Conservation (phyloP, 495 filamentous ascomycete species). For the Talaromyces borbonicus region DNA sequence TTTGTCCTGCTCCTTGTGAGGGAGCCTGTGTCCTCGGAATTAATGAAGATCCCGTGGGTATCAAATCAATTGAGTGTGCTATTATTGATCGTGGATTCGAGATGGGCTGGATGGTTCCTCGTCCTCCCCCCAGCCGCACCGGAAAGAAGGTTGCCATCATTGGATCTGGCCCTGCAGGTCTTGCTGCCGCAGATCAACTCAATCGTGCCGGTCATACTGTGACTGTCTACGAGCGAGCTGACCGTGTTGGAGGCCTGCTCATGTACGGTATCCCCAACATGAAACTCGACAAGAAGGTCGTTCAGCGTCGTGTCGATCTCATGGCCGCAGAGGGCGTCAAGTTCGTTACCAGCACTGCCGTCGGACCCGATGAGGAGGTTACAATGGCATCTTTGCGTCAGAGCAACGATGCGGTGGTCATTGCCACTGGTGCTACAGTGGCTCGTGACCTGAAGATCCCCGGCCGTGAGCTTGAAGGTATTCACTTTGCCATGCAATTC, state of each 20-base stretch:
- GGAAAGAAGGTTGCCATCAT: conserved; percentile 90
- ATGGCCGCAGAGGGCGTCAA: conserved; percentile 88
- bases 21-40: conserved; percentile 96
- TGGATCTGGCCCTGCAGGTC: conserved; percentile 87
- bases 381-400: conserved; percentile 66
- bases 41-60: conserved; percentile 96
- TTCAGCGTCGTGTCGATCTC: conserved; percentile 91
- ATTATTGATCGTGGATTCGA: conserved; percentile 99
- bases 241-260: conserved; percentile 85
- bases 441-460: conserved; percentile 92
- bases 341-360: conserved; percentile 65
- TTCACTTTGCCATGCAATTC: conserved; percentile 99
- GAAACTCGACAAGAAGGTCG: conserved; percentile 98
- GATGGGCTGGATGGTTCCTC: conserved; percentile 97
- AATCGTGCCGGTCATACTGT: conserved; percentile 89
- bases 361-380: conserved; percentile 68
- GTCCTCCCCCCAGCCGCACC: conserved; percentile 67
- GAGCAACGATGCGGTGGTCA: conserved; percentile 76
- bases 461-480: conserved; percentile 81
- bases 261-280: conserved; percentile 99
- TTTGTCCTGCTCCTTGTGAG: conserved; percentile 96
- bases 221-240: conserved; percentile 92
- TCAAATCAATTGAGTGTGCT: conserved; percentile 98
- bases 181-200: conserved; percentile 88
- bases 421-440: conserved; percentile 95